Base-by-base conservation (phyloP, 441 rosid species). In the Monsonia emarginata region DNA sequence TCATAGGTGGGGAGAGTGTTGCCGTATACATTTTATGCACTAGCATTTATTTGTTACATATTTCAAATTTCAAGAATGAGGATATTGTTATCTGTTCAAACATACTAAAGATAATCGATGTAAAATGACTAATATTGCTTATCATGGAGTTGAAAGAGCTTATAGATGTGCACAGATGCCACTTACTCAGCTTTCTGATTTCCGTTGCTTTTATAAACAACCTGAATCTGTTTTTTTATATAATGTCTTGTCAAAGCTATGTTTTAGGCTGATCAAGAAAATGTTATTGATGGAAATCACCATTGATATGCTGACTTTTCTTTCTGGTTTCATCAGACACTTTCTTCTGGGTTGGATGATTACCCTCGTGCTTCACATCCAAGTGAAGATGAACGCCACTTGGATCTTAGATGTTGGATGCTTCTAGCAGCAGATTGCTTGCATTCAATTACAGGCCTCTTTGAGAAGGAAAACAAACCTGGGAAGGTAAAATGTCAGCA, bases 391-490 rank as follows among this genome's bases (percentile, higher is more conserved):
- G 99, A 95, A 76, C 91, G 88, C 16, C 99, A 95, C 73, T 68
- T 95, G 78, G 99, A 95, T 84, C 98, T 95, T 69, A 88, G 98
- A 81, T 90, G 97, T 77, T 95, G 98, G 99, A 91, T 95, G 93
- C 89, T 86, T 78, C 97, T 95, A 31, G 98, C 97, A 40, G 97
- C 97, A 67, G 95, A 90, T 65, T 95, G 95, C 80, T 82, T 95
- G 95, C 79, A 81, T 76, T 87, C 93, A 64, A 85, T 95, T 77
- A 30, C 79, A 19, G 76, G 75, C 77, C 75, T 91, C 74, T 59
- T 87, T 72, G 76, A 77, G 70, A 82, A 79, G 70, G 85, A 81
- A 67, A 62, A 76, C 18, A 69, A 72, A 66, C 18, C 74, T 50
- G 76, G 52, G 65, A 79, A 88, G 93, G 99, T 95, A 76, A 31